Evolutionary conservation across 257 asterid genomes (phyloP).

Genomic region (Voacanga thouarsii): DNA sequence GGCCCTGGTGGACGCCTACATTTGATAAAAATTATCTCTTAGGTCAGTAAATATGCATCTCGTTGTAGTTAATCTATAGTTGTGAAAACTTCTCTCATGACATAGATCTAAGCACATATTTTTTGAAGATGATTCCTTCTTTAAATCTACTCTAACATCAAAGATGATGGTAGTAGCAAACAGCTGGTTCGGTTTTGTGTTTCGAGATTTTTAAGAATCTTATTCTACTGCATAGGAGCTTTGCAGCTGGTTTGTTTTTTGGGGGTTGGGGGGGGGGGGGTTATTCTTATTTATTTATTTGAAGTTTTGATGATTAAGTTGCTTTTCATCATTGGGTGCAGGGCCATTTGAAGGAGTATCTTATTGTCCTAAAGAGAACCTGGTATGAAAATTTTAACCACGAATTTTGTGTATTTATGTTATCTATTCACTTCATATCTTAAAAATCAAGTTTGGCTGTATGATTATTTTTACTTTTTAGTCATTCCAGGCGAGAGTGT

Average conservation of each 20-base stretch:
- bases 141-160: not conserved
- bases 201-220: not conserved
- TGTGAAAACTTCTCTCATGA: not conserved
- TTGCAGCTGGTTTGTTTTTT: not conserved
- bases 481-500: no score
- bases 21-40: constrained; percentile 74
- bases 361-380: constrained; percentile 54
- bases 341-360: constrained; percentile 87
- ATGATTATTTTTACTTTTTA: not conserved
- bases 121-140: not conserved
- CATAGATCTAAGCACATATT: not conserved
- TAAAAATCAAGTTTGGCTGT: constrained; percentile 1
- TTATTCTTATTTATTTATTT: no score
- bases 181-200: not conserved
- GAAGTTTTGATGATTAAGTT: not conserved
- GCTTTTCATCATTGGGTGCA: constrained; percentile 38
- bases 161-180: not conserved
- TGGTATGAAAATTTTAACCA: constrained; percentile 45
- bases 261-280: no score
- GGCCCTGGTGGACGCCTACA: constrained; percentile 99
- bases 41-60: constrained; percentile 49
- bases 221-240: not conserved
- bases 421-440: not conserved
- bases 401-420: constrained; percentile 12
- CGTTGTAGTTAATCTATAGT: not conserved